Percentiles rank a stretch among this genome's conserved stretches.
These are phyloP conservation scores for Malus sylvestris DNA, from an alignment of 306 rosid genomes.

Conservation along the genomic window DNA sequence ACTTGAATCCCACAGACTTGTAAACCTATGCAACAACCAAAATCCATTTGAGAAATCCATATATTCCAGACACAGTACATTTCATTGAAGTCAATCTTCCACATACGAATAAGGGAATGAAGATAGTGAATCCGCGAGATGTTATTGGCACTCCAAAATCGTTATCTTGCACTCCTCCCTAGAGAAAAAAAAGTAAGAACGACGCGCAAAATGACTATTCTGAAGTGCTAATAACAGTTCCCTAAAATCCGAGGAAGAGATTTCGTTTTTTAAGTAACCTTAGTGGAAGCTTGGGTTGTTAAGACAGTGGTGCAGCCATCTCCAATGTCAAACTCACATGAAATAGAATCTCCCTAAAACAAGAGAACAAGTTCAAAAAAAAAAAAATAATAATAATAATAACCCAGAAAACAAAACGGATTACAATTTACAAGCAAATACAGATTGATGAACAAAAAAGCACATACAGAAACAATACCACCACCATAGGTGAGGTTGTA, in stretches of 20 bases:
- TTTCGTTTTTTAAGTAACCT: constrained; percentile 29
- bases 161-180: too few relatives aligned
- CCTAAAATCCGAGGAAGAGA: background rate
- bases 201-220: too few relatives aligned
- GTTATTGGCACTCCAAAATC: too few relatives aligned
- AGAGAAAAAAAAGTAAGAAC: too few relatives aligned
- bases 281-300: constrained; percentile 94
- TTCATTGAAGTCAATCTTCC: background rate
- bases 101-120: background rate
- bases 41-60: background rate
- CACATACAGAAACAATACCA: constrained; percentile 80
- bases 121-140: background rate
- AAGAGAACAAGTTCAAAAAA: background rate
- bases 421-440: background rate
- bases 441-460: background rate
- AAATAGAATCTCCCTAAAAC: constrained; percentile 69
- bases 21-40: constrained; percentile 47
- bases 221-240: too few relatives aligned
- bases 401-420: background rate
- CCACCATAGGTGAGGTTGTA: constrained; percentile 84
- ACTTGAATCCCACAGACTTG: constrained; percentile 64
- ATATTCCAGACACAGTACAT: background rate
- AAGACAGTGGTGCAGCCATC: constrained; percentile 57
- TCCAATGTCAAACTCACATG: constrained; percentile 49
- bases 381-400: background rate